Evolutionary conservation across 2,329 filamentous ascomycete species (phyloP).

Genomic region (Pyrenophora seminiperda): DNA sequence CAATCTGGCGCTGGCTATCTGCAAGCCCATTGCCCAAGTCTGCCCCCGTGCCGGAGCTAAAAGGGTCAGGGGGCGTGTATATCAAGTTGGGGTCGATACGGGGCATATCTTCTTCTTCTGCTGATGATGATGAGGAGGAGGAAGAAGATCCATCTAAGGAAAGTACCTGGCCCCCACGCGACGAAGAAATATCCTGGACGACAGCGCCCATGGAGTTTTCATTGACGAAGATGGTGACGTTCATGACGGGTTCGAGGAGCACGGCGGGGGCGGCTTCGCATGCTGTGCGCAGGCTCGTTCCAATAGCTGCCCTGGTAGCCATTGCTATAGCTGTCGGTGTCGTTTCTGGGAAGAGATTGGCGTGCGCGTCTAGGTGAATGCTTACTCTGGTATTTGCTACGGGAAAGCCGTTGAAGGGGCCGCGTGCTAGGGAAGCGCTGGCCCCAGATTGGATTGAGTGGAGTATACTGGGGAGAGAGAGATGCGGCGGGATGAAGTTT

Average conservation of each 20-base stretch:
- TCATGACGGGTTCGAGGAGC: slow-evolving; percentile 93
- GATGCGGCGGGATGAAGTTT: slow-evolving; percentile 60
- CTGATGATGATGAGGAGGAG: slow-evolving; percentile 8
- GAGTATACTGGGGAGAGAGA: slow-evolving; percentile 57
- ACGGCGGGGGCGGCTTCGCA: slow-evolving; percentile 61
- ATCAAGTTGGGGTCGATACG: slow-evolving; percentile 73
- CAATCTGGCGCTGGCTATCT: slow-evolving; percentile 62
- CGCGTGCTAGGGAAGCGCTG: slow-evolving; percentile 80
- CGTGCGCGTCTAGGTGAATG: slow-evolving; percentile 68
- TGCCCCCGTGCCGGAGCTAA: slow-evolving; percentile 54
- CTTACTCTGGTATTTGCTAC: slow-evolving; percentile 76
- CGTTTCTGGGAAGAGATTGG: slow-evolving; percentile 70
- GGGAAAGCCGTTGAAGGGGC: slow-evolving; percentile 79
- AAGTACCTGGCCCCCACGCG: slow-evolving; percentile 74
- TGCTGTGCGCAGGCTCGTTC: slow-evolving; percentile 69
- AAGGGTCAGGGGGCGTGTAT: slow-evolving; percentile 88
- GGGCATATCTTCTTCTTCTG: slow-evolving; percentile 39
- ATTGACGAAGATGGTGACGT: slow-evolving; percentile 82
- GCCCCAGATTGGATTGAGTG: slow-evolving; percentile 75
- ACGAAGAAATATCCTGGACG: slow-evolving; percentile 78
- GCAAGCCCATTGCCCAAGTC: slow-evolving; percentile 22
- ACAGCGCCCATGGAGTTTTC: slow-evolving; percentile 81
- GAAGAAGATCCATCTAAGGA: slow-evolving; percentile 60
- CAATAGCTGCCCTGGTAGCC: slow-evolving; percentile 67
- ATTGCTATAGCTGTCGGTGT: slow-evolving; percentile 70